These are phyloP conservation scores for Vigna hirtella DNA, from an alignment of 306 rosid species.

Conservation along the genomic window DNA sequence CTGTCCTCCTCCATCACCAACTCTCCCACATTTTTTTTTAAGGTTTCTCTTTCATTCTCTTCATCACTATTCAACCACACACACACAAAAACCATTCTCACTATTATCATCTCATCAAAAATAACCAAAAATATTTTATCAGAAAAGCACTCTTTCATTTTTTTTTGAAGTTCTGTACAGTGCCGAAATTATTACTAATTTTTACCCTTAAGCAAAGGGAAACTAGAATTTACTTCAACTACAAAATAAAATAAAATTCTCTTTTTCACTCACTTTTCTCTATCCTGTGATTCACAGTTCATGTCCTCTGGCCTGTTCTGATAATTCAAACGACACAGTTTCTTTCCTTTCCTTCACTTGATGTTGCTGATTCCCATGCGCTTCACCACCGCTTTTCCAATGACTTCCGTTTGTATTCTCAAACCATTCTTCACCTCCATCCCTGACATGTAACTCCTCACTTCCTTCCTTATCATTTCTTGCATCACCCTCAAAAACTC, in stretches of 20 bases:
- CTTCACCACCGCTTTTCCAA: conserved; percentile 73
- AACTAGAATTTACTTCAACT: conserved; percentile 7
- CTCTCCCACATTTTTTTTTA: neutral
- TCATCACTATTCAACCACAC: neutral
- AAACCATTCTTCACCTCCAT: conserved; percentile 62
- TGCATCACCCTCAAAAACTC: conserved; percentile 82
- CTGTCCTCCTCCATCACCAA: conserved; percentile 26
- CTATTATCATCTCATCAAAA: neutral
- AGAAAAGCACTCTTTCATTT: neutral
- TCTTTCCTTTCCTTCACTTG: conserved; percentile 44
- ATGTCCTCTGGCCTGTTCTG: conserved; percentile 16
- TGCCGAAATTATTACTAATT: conserved; percentile 54
- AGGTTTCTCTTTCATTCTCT: neutral
- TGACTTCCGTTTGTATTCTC: conserved; percentile 64
- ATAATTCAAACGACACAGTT: neutral
- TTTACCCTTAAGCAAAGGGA: conserved; percentile 34
- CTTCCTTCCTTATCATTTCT: conserved; percentile 84
- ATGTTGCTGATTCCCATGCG: conserved; percentile 73
- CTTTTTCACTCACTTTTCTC: neutral
- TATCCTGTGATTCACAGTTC: neutral
- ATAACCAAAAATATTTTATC: neutral
- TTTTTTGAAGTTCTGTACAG: conserved; percentile 56
- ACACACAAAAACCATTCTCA: neutral
- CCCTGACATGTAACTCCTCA: conserved; percentile 81
- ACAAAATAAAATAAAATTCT: neutral